Percentiles rank a stretch among this genome's conserved stretches.
phyloP scores from a whole-genome alignment of 306 rosid species.

The Ziziphus jujuba region DNA sequence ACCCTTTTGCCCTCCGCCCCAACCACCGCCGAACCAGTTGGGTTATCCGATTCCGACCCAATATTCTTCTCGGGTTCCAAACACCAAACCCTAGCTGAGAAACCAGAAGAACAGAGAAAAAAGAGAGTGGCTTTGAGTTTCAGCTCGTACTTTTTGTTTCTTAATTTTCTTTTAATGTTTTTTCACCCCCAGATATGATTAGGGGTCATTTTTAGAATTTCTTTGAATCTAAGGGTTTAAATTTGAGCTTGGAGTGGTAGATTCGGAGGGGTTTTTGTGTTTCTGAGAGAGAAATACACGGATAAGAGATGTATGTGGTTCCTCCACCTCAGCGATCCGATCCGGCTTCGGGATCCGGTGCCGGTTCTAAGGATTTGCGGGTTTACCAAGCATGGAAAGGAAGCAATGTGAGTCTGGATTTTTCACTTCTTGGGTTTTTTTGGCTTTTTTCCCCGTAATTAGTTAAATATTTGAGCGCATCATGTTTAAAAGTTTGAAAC shows the following conservation, averaged over 20 bases:
- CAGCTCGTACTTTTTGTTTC: no score
- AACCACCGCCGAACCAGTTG: constrained; percentile 17
- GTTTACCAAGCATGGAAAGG: constrained; percentile 95
- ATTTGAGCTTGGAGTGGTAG: background rate
- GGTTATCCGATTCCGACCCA: constrained; percentile 35
- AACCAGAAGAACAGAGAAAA: background rate
- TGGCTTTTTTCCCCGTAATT: background rate
- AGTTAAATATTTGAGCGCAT: no score
- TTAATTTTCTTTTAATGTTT: background rate
- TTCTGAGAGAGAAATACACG: background rate
- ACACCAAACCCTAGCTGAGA: constrained; percentile 1
- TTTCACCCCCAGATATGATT: background rate
- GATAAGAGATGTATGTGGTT: constrained; percentile 73
- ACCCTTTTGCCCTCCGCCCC: constrained; percentile 22
- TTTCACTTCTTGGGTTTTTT: constrained; percentile 4
- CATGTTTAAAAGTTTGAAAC: no score
- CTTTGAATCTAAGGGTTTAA: constrained; percentile 13
- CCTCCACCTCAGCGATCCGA: constrained; percentile 93
- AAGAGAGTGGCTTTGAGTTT: background rate
- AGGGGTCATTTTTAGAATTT: background rate
- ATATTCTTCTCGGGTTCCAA: constrained; percentile 13
- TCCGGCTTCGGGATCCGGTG: constrained; percentile 67
- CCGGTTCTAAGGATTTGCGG: constrained; percentile 54
- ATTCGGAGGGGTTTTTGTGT: constrained; percentile 3
- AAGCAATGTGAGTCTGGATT: constrained; percentile 65